phyloP scores from a whole-genome alignment of 2,329 filamentous ascomycete species.

The Zymoseptoria ardabiliae region DNA sequence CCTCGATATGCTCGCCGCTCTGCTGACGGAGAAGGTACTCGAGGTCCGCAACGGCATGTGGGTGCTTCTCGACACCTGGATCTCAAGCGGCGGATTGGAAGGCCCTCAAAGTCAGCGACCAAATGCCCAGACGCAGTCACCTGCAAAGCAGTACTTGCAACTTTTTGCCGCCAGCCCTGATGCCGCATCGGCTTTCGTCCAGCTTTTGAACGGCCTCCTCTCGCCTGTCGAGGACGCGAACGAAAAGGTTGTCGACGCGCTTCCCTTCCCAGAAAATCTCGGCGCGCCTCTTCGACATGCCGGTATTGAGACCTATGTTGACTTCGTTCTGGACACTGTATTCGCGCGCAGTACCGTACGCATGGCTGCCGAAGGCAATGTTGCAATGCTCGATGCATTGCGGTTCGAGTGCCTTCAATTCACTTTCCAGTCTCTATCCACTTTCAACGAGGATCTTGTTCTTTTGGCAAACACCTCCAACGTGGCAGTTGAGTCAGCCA shows the following conservation, averaged over 20 bases:
- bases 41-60: slow-evolving; percentile 68
- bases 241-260: slow-evolving; percentile 57
- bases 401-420: slow-evolving; percentile 79
- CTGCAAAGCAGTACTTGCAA: slow-evolving; percentile 27
- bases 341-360: slow-evolving; percentile 43
- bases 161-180: slow-evolving; percentile 25
- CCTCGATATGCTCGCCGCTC: slow-evolving; percentile 67
- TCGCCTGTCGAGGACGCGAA: slow-evolving; percentile 55
- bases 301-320: slow-evolving; percentile 86
- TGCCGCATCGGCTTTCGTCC: slow-evolving; percentile 65
- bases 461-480: slow-evolving; percentile 73
- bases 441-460: slow-evolving; percentile 91
- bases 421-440: slow-evolving; percentile 66
- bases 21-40: slow-evolving; percentile 67
- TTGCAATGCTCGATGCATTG: slow-evolving; percentile 54
- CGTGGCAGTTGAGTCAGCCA: slow-evolving; percentile 65
- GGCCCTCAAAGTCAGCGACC: slow-evolving; percentile 11
- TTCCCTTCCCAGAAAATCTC: slow-evolving; percentile 82
- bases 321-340: slow-evolving; percentile 77
- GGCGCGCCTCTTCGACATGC: slow-evolving; percentile 70
- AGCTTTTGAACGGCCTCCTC: slow-evolving; percentile 65
- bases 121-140: slow-evolving; percentile 8
- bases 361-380: slow-evolving; percentile 56
- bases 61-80: slow-evolving; percentile 71
- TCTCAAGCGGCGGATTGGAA: slow-evolving; percentile 46